Base-by-base conservation (phyloP, 2,329 filamentous ascomycete species). In the Fusarium mundagurra region DNA sequence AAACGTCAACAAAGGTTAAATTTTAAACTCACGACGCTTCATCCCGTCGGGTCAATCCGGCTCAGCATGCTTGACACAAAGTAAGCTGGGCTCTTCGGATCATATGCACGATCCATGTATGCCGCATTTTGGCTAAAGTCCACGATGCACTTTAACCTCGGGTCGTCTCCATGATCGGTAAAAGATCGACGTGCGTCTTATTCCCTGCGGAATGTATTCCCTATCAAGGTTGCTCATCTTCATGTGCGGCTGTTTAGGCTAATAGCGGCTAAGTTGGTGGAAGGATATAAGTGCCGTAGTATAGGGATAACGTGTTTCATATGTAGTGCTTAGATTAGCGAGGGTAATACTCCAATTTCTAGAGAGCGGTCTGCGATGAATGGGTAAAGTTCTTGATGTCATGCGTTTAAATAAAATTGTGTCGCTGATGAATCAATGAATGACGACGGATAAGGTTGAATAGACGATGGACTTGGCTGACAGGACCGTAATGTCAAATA, bases 401-500 rank as follows among this genome's bases (percentile, higher is more conserved):
- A 34, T 33, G 29, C 22, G 29, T 33, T 20, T 8, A 3, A n/a
- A 7, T 6, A 8, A n/a, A 18, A 24, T 50, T 13, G 4, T 12
- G 12, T 10, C 34, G 22, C 31, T 36, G n/a, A 27, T 16, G 18
- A 6, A 24, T 36, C 1, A 27, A 53, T 53, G 6, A 6, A 3
- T 2, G 13, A 53, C 9, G 18, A 6, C 2, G 9, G 3, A 36
- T 53, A 16, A 36, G 17, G 18, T 11, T 22, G 18, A 27, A 53
- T 53, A 53, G 9, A 27, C n/a, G n/a, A 36, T 22, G 2, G 6
- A 6, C 4, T 20, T 11, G 13, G 27, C 6, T 27, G 5, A 6
- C 11, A 24, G 10, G 3, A 10, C 1, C 5, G 33, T 4, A 0
- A 6, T 13, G 8, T 2, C 6, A 33, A 14, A 50, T 3, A 13